Evolutionary conservation across 306 rosid species (phyloP), one percentile per base, ranked within the genome.

Genomic region (Sicyos edulis): DNA sequence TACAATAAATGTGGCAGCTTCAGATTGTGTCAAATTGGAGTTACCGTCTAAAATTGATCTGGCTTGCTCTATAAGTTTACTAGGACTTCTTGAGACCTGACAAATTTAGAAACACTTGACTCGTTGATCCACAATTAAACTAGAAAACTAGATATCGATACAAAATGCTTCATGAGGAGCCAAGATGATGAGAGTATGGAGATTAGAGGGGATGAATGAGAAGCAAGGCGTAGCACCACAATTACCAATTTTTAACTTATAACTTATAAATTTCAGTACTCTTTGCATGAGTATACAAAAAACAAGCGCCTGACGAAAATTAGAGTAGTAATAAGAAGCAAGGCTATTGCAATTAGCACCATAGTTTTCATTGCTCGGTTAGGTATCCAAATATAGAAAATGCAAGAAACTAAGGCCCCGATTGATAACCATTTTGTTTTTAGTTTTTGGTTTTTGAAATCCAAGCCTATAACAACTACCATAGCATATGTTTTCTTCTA

Each of bases 31-130:
- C 44, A 70, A 51, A 44, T 44, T 76, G 6, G 84, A 80, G 57
- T 71, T 65, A 5, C 60, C 76, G n/a, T 76, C 78, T 7, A 83
- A 3, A 64, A 88, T 79, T 24, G 82, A 73, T 60, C 84, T 84
- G 0, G 84, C 82, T 76, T 76, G 83, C 75, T 84, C 81, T 74
- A 63, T 20, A 61, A 83, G 83, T 56, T 85, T 84, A 32, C 16
- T 58, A 34, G 92, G 86, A 88, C 75, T 78, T 53, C 17, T 70
- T 75, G 80, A 77, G 13, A 81, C 92, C 98, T 89, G 74, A 8
- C 3, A 63, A 65, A 78, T 15, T 71, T 76, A 3, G 22, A 26
- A 54, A 70, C 3, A n/a, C 68, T 56, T 45, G 54, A 62, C 50
- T 37, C 8, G 32, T 59, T 12, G 24, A 19, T 26, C 71, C 64